Base-by-base conservation (phyloP, 441 rosid species). In the Adansonia gregorii region DNA sequence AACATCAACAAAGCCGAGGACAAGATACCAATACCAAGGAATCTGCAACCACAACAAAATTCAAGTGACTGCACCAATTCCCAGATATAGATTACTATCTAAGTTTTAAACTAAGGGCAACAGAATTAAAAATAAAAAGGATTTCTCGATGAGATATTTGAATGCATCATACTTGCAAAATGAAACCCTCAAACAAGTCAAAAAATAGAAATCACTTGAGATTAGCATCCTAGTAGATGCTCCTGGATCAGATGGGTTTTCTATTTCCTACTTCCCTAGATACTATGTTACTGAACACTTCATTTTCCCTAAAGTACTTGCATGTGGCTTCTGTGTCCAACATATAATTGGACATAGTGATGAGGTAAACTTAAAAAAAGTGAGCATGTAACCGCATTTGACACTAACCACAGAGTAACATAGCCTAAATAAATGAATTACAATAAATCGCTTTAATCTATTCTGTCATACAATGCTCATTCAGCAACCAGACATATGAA, bases 21-120 rank as follows among this genome's bases (percentile, higher is more conserved):
- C 86, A 4, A 88, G 89, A 85, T 88, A 91, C 92, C 91, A 91
- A 70, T 87, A 89, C 94, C 93, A 91, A 77, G 89, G 78, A 85
- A 91, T 79, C 91, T 89, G 84, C 79, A 80, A 35, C 66, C 20
- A 2, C 43, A 24, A 79, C 61, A 61, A 31, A 10, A 72, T 51
- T 64, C 71, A 67, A 74, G 56, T 6, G n/a, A 20, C 43, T 8
- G 9, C 63, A 54, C 39, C 4, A 12, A 24, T 68, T 45, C 19
- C 69, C 15, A 55, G 22, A 19, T 20, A 20, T 51, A 14, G 11
- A 69, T 49, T 67, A 17, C 1, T 66, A 19, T 22, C 6, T 14
- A 31, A 54, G 17, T 8, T 54, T 60, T 60, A 20, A 59, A 59
- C 35, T 60, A 24, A 60, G 15, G 4, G 24, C 65, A 11, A 11